Percentiles rank a stretch among this genome's conserved stretches.
These are phyloP conservation scores for Dissophora globulifera DNA, from an alignment of 192 early-diverging fungal genomes.

Conservation along the genomic window DNA sequence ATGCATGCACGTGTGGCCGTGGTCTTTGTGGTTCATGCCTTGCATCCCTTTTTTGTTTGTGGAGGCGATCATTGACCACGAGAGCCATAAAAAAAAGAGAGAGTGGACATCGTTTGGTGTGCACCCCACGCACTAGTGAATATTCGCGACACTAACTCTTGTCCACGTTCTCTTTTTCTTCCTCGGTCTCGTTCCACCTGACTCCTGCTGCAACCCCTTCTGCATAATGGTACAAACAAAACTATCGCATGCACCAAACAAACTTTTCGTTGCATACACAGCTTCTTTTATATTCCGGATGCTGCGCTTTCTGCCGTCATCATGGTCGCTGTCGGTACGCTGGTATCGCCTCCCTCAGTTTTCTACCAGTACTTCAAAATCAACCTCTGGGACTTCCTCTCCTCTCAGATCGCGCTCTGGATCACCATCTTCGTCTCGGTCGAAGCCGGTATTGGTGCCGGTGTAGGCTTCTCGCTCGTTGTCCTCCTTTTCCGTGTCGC, in stretches of 20 bases:
- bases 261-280: not conserved
- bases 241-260: not conserved
- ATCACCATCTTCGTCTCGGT: conserved; percentile 72
- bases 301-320: conserved; percentile 68
- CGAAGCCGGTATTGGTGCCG: conserved; percentile 81
- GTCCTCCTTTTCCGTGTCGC: conserved; percentile 84
- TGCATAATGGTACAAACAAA: not conserved
- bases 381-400: conserved; percentile 51
- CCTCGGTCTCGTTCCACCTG: not conserved
- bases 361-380: conserved; percentile 53
- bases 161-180: not conserved
- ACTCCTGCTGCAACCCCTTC: not conserved
- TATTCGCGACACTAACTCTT: not conserved
- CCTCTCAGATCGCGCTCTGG: conserved; percentile 46
- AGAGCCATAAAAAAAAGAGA: too few relatives aligned
- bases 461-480: conserved; percentile 75
- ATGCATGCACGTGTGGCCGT: not conserved
- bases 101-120: too few relatives aligned
- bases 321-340: conserved; percentile 42
- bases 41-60: not conserved
- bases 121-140: too few relatives aligned
- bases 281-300: conserved; percentile 87
- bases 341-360: conserved; percentile 51
- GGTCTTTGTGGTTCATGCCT: not conserved
- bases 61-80: not conserved